Percentiles rank a stretch among this genome's conserved stretches.
These are phyloP conservation scores for Fusarium xyrophilum DNA, from an alignment of 2,329 filamentous ascomycete species.

Conservation along the genomic window DNA sequence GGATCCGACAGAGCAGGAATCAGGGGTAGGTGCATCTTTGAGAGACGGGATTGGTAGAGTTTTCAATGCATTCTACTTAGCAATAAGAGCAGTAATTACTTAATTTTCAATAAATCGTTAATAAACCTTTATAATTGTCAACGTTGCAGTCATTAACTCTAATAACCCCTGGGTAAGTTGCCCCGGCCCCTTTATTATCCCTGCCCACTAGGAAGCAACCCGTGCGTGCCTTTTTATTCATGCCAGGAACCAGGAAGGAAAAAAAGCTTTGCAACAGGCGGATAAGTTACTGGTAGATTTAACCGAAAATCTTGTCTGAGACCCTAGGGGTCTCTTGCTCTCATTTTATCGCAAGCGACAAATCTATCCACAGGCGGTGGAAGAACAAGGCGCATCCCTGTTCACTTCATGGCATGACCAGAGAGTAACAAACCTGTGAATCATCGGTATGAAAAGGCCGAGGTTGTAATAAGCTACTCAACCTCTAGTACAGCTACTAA, in stretches of 20 bases:
- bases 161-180: slow-evolving; percentile 17
- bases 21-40: slow-evolving; percentile 17
- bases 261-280: slow-evolving; percentile 15
- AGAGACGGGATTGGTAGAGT: not conserved
- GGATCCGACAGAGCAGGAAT: slow-evolving; percentile 19
- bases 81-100: not conserved
- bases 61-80: not conserved
- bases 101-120: not conserved
- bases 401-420: not conserved
- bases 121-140: not conserved
- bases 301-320: slow-evolving; percentile 2
- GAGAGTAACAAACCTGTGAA: not conserved
- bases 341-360: not conserved
- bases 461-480: not conserved
- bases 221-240: slow-evolving; percentile 7
- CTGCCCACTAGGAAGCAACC: slow-evolving; percentile 21
- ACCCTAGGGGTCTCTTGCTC: not conserved
- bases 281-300: slow-evolving; percentile 2
- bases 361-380: not conserved
- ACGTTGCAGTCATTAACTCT: slow-evolving; percentile 10
- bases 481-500: not conserved
- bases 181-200: slow-evolving; percentile 25
- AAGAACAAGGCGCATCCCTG: slow-evolving; percentile 5
- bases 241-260: slow-evolving; percentile 11
- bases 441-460: not conserved